Percentiles rank a stretch among this genome's conserved stretches.
phyloP scores from a whole-genome alignment of 2,329 filamentous ascomycete species.

The Colletotrichum liriopes region DNA sequence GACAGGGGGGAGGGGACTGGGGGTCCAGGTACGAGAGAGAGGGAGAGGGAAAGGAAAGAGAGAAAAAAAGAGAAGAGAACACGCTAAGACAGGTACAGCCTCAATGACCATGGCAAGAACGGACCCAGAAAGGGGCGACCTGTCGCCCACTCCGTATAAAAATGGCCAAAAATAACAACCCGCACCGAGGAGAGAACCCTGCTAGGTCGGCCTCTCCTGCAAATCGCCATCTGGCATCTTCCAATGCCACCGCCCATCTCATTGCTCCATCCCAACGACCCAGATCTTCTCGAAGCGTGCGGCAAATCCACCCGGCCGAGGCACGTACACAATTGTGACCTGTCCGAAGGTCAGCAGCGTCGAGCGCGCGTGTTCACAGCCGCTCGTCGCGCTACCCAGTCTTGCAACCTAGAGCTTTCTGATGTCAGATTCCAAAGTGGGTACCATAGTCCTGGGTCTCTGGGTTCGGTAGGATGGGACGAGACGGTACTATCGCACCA shows the following conservation, averaged over 20 bases:
- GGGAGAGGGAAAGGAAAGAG: slow-evolving; percentile 3
- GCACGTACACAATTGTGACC: slow-evolving; percentile 8
- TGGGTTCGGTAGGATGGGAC: slow-evolving; percentile 12
- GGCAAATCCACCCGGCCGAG: slow-evolving; percentile 27
- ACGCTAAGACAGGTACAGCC: slow-evolving; percentile 42
- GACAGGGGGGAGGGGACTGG: slow-evolving; percentile 17
- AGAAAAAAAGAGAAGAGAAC: slow-evolving; percentile 29
- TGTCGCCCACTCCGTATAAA: slow-evolving; percentile 34
- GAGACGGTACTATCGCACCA: not conserved
- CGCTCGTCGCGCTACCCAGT: slow-evolving; percentile 26
- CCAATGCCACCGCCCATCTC: slow-evolving; percentile 26
- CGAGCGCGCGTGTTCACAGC: slow-evolving; percentile 4
- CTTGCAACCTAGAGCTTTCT: slow-evolving; percentile 16
- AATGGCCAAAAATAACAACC: slow-evolving; percentile 43
- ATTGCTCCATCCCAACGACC: slow-evolving; percentile 23
- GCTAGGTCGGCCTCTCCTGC: slow-evolving; percentile 31
- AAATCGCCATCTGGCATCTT: slow-evolving; percentile 40
- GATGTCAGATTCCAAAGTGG: slow-evolving; percentile 31
- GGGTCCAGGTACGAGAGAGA: slow-evolving; percentile 38
- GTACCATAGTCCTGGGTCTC: slow-evolving; percentile 28
- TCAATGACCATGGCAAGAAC: slow-evolving; percentile 41
- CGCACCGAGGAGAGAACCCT: slow-evolving; percentile 34
- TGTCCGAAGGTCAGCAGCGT: not conserved
- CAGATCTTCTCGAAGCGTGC: slow-evolving; percentile 33
- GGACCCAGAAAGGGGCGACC: slow-evolving; percentile 37